Base-by-base conservation (phyloP, 2,329 filamentous ascomycete species). In the Clarireedia monteithiana region DNA sequence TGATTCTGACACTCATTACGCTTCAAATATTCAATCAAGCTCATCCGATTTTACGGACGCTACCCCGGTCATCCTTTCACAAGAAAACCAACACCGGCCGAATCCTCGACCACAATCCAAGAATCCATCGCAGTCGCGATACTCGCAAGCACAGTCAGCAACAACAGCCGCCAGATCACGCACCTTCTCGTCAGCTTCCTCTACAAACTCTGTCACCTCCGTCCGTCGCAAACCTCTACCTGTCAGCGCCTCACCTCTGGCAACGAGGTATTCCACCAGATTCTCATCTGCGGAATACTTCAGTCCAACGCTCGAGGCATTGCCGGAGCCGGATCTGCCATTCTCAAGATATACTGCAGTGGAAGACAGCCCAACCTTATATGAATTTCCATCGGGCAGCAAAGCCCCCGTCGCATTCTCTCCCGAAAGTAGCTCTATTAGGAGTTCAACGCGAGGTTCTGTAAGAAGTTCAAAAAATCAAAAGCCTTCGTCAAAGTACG, bases 181-280 rank as follows among this genome's bases (percentile, higher is more conserved):
- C 42, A 56, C 59, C 48, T 55, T 62, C 36, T 64, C 64, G 6
- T 58, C 63, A 24, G 56, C 63, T 34, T 30, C 27, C 6, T 63
- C 62, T 26, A 58, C 61, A 30, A 58, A 61, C 40, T 67, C 62
- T 26, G 63, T 64, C 36, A 46, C 50, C 7, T 50, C 60, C 4
- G 64, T 85, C 70, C 78, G 77, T 67, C 77, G 83, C 60, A 85
- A 85, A 71, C 82, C 83, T 54, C 68, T 85, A 59, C 83, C 82
- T 45, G 72, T 74, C 6, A 77, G 77, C 34, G 79, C 78, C 49
- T 81, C 78, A 40, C 73, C 76, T 58, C 66, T 79, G 61, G 77
- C 75, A 51, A 73, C 75, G 36, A 71, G 76, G 58, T 79, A 74
- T 68, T 78, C 76, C 23, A 73, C 75, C 38, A 71, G 76, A 58